These are phyloP conservation scores for Diaporthe capsici DNA, from an alignment of 2,329 filamentous ascomycete genomes.

Conservation along the genomic window DNA sequence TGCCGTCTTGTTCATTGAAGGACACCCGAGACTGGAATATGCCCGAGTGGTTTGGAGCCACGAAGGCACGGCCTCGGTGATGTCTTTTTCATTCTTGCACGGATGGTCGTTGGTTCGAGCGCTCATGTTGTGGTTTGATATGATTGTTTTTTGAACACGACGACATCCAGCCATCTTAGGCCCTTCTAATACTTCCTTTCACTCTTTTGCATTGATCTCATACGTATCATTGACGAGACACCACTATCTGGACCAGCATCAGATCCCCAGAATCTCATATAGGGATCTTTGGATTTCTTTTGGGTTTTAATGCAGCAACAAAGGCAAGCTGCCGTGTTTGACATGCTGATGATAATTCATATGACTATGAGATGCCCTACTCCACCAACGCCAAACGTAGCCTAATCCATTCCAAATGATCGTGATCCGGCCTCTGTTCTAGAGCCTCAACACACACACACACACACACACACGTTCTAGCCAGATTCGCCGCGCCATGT, in stretches of 20 bases:
- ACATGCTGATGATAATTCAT: constrained; percentile 34
- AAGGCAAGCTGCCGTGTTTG: background rate
- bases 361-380: constrained; percentile 21
- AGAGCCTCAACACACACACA: background rate
- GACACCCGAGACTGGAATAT: constrained; percentile 12
- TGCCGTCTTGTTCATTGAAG: background rate
- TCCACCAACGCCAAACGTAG: constrained; percentile 39
- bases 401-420: constrained; percentile 16
- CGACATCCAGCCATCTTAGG: no score
- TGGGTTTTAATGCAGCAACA: background rate
- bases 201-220: no score
- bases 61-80: constrained; percentile 11
- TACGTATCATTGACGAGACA: fast-evolving
- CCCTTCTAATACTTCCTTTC: background rate
- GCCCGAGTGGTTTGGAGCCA: constrained; percentile 26
- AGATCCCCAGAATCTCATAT: background rate
- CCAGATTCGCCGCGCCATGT: background rate
- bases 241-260: no score
- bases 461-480: background rate
- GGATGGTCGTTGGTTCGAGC: constrained; percentile 19
- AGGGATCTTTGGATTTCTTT: background rate
- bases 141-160: background rate
- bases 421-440: constrained; percentile 2
- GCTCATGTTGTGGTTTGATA: background rate
- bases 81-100: background rate